These are phyloP conservation scores for Porpolomopsis calyptriformis DNA, from an alignment of 768 basidiomycete species.

Conservation along the genomic window DNA sequence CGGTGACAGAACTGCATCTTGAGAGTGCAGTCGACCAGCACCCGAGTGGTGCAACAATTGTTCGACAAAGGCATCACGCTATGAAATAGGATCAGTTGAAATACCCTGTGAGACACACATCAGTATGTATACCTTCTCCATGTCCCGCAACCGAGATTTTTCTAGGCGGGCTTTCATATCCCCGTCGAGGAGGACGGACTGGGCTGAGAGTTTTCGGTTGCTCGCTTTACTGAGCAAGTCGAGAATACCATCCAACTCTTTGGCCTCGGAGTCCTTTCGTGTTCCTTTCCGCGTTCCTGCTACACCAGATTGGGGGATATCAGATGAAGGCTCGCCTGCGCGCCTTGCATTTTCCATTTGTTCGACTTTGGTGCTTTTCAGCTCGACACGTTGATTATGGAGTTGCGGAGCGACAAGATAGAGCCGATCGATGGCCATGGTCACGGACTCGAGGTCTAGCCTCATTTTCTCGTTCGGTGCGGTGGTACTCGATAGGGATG, in stretches of 20 bases:
- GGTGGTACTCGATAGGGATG: conserved; percentile 18
- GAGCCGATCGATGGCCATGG: conserved; percentile 81
- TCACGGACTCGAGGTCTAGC: conserved; percentile 75
- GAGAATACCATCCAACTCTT: conserved; percentile 62
- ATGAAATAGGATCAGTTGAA: conserved; percentile 9
- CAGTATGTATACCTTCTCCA: conserved; percentile 43
- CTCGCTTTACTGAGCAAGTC: conserved; percentile 64
- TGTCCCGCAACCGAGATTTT: conserved; percentile 45
- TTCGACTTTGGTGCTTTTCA: conserved; percentile 57
- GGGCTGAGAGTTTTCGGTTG: conserved; percentile 53
- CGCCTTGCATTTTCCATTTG: conserved; percentile 64
- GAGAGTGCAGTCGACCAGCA: conserved; percentile 63
- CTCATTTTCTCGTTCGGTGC: conserved; percentile 65
- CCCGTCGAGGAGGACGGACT: conserved; percentile 58
- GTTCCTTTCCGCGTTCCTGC: conserved; percentile 35
- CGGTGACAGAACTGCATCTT: conserved; percentile 57
- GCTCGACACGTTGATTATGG: conserved; percentile 86
- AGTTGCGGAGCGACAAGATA: conserved; percentile 82
- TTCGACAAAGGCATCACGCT: conserved; percentile 72
- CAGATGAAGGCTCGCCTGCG: conserved; percentile 22
- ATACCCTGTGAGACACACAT: background rate
- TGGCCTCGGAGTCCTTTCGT: conserved; percentile 23
- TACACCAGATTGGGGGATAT: conserved; percentile 12
- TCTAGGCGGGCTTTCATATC: conserved; percentile 46
- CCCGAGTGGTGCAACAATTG: conserved; percentile 61